These are phyloP conservation scores for Bipolaris bicolor DNA, from an alignment of 2,329 filamentous ascomycete genomes.

Conservation along the genomic window DNA sequence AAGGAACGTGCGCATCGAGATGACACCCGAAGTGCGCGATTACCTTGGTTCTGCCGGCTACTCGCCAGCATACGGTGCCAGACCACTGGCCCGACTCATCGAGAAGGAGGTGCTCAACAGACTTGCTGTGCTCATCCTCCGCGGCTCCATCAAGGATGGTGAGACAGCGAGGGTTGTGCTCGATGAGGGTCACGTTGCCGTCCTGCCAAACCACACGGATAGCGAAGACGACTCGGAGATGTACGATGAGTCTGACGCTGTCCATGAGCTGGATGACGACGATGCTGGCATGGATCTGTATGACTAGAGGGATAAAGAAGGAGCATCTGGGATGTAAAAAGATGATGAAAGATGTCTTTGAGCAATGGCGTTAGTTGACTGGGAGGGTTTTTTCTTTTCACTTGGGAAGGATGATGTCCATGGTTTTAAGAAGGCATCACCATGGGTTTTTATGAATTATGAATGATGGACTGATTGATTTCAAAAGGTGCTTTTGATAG, in stretches of 20 bases:
- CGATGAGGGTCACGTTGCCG: conserved; percentile 77
- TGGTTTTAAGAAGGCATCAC: conserved; percentile 6
- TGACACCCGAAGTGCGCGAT: conserved; percentile 85
- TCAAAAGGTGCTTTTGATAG: conserved; percentile 3
- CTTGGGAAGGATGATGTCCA: neutral
- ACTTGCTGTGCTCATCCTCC: conserved; percentile 87
- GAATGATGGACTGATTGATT: conserved; percentile 9
- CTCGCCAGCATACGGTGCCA: conserved; percentile 91
- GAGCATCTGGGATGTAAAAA: neutral
- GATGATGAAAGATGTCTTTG: neutral
- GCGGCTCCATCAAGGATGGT: conserved; percentile 83
- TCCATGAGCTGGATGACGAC: conserved; percentile 67
- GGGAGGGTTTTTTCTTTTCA: neutral
- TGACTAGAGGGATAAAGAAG: conserved; percentile 57
- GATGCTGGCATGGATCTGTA: conserved; percentile 68
- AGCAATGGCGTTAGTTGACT: conserved; percentile 21
- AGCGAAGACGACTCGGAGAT: conserved; percentile 74
- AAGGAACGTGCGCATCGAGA: conserved; percentile 83
- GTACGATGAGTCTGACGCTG: conserved; percentile 75
- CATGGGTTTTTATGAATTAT: conserved; percentile 12
- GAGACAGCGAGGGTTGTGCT: conserved; percentile 82
- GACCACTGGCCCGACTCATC: conserved; percentile 86
- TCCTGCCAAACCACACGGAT: conserved; percentile 81
- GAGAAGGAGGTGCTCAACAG: conserved; percentile 97
- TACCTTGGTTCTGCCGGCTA: conserved; percentile 92